A percentile compares a stretch with the other conserved stretches of the same genome.
Conservation (phyloP, 2,329 filamentous ascomycete genomes). For the Aspergillus niger region DNA sequence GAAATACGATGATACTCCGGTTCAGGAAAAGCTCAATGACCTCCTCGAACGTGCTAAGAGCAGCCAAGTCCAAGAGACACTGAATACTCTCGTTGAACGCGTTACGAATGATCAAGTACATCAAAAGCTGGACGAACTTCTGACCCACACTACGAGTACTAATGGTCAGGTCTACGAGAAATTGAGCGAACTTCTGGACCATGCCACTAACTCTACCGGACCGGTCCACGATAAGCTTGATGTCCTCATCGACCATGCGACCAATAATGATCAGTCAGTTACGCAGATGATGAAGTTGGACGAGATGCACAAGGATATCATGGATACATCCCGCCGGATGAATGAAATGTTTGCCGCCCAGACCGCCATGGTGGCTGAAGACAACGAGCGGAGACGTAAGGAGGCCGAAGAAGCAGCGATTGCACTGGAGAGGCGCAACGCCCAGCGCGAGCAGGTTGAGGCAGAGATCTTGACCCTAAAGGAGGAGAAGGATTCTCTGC, state of each 20-base stretch:
- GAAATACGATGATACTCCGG: constrained; percentile 62
- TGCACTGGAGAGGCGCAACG: constrained; percentile 73
- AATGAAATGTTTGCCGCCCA: constrained; percentile 63
- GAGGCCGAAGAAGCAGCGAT: constrained; percentile 77
- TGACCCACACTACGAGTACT: constrained; percentile 34
- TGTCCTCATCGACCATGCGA: constrained; percentile 53
- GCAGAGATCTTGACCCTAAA: constrained; percentile 52
- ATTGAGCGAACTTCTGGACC: constrained; percentile 51
- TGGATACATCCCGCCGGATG: constrained; percentile 80
- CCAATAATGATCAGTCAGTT: constrained; percentile 68
- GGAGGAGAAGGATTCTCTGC: constrained; percentile 64
- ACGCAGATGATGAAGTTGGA: constrained; percentile 80
- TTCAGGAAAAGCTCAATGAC: constrained; percentile 62
- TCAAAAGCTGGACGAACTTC: constrained; percentile 58
- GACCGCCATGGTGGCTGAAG: constrained; percentile 62
- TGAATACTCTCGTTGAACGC: constrained; percentile 50
- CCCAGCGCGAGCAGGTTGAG: constrained; percentile 66
- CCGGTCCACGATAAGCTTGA: constrained; percentile 40
- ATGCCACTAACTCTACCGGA: constrained; percentile 31
- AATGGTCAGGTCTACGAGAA: constrained; percentile 59
- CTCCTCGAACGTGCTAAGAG: constrained; percentile 49
- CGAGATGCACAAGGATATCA: constrained; percentile 84
- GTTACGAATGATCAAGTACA: constrained; percentile 57
- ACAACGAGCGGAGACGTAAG: constrained; percentile 76
- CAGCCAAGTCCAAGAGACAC: constrained; percentile 60